A percentile compares a stretch with the other conserved stretches of the same genome.
Conservation (phyloP, 2,329 filamentous ascomycete species). For the Penicillium sp. region DNA sequence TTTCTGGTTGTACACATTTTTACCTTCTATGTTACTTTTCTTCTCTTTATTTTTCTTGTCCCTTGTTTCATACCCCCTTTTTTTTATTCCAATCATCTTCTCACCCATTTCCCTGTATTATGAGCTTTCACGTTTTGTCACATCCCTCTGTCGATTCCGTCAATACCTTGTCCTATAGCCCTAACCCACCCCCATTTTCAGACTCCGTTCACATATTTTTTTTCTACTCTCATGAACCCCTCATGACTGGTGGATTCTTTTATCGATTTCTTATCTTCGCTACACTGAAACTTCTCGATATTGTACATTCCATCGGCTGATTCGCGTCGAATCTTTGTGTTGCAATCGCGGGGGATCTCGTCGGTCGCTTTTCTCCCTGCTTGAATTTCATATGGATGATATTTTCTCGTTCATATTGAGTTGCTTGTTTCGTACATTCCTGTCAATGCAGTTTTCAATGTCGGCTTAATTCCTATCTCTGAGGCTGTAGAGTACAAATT, state of each 20-base stretch:
- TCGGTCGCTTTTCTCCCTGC: neutral
- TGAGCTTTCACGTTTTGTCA: conserved; percentile 16
- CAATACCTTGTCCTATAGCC: conserved; percentile 25
- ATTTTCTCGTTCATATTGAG: neutral
- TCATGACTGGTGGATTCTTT: conserved; percentile 23
- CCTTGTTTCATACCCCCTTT: conserved; percentile 8
- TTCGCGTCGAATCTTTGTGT: neutral
- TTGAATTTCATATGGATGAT: neutral
- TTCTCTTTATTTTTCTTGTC: conserved; percentile 10
- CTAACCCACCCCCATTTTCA: neutral
- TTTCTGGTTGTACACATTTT: conserved; percentile 17
- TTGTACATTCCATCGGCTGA: conserved; percentile 22
- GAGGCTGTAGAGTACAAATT: neutral
- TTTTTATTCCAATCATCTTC: conserved; percentile 4
- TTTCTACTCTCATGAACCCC: conserved; percentile 9
- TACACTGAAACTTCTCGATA: conserved; percentile 5
- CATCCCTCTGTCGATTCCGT: conserved; percentile 11
- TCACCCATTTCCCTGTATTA: conserved; percentile 21
- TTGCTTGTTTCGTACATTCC: neutral
- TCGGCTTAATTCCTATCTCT: neutral
- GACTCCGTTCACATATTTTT: conserved; percentile 13
- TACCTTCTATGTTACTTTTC: conserved; percentile 11
- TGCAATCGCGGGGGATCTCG: neutral
- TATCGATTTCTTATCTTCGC: neutral
- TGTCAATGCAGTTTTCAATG: neutral